Percentiles rank a stretch among this genome's conserved stretches.
Evolutionary conservation across 1,284 basidiomycete species (phyloP).

Genomic region (Tilletia setariae): DNA sequence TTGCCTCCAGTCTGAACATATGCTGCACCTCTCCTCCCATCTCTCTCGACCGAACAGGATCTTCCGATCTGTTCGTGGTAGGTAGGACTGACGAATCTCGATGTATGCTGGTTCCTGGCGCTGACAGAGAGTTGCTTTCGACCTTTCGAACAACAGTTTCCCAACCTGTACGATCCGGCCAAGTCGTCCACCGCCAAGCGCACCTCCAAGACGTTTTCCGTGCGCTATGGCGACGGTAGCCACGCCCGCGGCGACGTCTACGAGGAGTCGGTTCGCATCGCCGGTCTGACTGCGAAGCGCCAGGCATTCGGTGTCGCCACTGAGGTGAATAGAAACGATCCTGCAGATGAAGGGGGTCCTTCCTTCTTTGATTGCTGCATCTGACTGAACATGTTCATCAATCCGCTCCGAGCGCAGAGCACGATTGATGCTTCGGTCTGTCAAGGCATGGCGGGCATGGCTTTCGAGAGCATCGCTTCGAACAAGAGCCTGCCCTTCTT

Average conservation of each 20-base stretch:
- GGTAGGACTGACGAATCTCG: too few relatives aligned
- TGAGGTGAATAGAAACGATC: not conserved
- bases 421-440: too few relatives aligned
- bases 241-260: conserved; percentile 19
- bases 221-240: conserved; percentile 20
- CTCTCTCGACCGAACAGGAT: not conserved
- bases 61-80: not conserved
- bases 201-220: conserved; percentile 14
- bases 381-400: too few relatives aligned
- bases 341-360: too few relatives aligned
- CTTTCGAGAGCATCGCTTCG: conserved; percentile 16
- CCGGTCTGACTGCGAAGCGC: conserved; percentile 5
- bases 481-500: conserved; percentile 17
- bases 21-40: too few relatives aligned
- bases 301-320: conserved; percentile 16
- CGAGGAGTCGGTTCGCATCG: conserved; percentile 16
- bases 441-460: conserved; percentile 19
- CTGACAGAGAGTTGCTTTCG: too few relatives aligned
- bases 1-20: too few relatives aligned
- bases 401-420: too few relatives aligned
- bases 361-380: too few relatives aligned
- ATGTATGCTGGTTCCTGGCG: too few relatives aligned
- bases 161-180: conserved; percentile 18
- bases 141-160: not conserved
- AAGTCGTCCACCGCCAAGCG: conserved; percentile 10